A percentile compares a stretch with the other conserved stretches of the same genome.
phyloP scores from a whole-genome alignment of 352 stramenopile species.

The Phytophthora pluvialis region DNA sequence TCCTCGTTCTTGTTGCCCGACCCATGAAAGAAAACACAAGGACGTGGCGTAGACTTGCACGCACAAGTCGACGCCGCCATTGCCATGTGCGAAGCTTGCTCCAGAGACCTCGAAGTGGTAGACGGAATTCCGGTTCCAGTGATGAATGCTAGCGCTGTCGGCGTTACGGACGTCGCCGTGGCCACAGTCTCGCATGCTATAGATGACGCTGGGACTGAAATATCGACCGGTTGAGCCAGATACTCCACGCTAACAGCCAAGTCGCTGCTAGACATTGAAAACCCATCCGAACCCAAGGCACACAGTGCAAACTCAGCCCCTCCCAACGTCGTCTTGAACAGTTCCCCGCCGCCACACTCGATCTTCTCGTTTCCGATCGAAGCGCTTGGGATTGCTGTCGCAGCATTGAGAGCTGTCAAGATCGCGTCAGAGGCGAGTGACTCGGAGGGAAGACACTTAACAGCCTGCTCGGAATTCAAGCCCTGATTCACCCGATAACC shows the following conservation, averaged over 20 bases:
- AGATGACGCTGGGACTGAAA: background rate
- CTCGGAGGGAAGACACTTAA: slow-evolving; percentile 26
- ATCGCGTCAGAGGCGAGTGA: slow-evolving; percentile 30
- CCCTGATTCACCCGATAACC: slow-evolving; percentile 25
- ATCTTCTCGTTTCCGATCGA: slow-evolving; percentile 13
- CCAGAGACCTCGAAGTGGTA: slow-evolving; percentile 18
- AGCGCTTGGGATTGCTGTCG: slow-evolving; percentile 16
- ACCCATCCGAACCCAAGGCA: slow-evolving; percentile 16
- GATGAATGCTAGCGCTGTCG: slow-evolving; percentile 21
- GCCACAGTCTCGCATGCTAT: slow-evolving; percentile 4
- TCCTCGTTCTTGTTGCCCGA: slow-evolving; percentile 33
- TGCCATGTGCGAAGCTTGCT: slow-evolving; percentile 22
- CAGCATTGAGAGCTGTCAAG: slow-evolving; percentile 21
- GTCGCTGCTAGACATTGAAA: slow-evolving; percentile 37
- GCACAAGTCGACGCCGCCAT: slow-evolving; percentile 17
- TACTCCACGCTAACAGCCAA: slow-evolving; percentile 41
- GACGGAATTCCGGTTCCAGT: slow-evolving; percentile 13
- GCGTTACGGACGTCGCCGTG: slow-evolving; percentile 2
- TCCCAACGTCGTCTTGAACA: slow-evolving; percentile 37
- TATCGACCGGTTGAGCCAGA: slow-evolving; percentile 8
- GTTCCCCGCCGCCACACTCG: slow-evolving; percentile 30
- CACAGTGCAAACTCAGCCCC: slow-evolving; percentile 39
- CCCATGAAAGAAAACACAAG: slow-evolving; percentile 38
- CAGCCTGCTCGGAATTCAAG: slow-evolving; percentile 11
- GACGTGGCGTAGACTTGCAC: slow-evolving; percentile 34